phyloP scores from a whole-genome alignment of 1,284 basidiomycete genomes.

The Trametes polyzona region DNA sequence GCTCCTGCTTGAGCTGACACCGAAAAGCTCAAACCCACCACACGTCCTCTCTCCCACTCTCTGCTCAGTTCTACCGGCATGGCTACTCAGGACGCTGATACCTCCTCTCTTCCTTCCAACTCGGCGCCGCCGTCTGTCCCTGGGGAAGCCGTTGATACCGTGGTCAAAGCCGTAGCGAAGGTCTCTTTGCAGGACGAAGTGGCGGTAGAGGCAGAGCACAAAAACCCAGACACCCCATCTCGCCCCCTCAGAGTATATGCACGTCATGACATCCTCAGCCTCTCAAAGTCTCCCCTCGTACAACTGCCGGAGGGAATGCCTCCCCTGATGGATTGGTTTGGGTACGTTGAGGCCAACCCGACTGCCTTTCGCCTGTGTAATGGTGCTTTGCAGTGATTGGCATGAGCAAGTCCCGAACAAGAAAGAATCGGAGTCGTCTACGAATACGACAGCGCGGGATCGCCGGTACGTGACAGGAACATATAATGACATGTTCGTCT shows the following conservation, averaged over 20 bases:
- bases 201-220: slow-evolving; percentile 33
- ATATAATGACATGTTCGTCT: background rate
- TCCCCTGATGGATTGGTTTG: slow-evolving; percentile 84
- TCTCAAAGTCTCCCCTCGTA: slow-evolving; percentile 80
- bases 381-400: slow-evolving; percentile 44
- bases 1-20: slow-evolving; percentile 20
- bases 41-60: slow-evolving; percentile 6
- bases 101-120: slow-evolving; percentile 3
- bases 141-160: slow-evolving; percentile 32
- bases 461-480: slow-evolving; percentile 50
- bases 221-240: slow-evolving; percentile 32
- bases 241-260: slow-evolving; percentile 66
- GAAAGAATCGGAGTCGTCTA: slow-evolving; percentile 66
- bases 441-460: slow-evolving; percentile 58
- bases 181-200: slow-evolving; percentile 40
- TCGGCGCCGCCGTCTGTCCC: slow-evolving; percentile 18
- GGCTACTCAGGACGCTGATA: slow-evolving; percentile 28
- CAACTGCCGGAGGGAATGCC: slow-evolving; percentile 76
- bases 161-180: slow-evolving; percentile 42
- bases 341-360: slow-evolving; percentile 51
- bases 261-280: slow-evolving; percentile 64
- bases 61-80: slow-evolving; percentile 25
- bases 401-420: slow-evolving; percentile 63
- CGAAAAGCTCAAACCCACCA: slow-evolving; percentile 25
- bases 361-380: slow-evolving; percentile 18